These are phyloP conservation scores for Sporobolomyces phaffii DNA, from an alignment of 768 basidiomycete genomes.

Conservation along the genomic window DNA sequence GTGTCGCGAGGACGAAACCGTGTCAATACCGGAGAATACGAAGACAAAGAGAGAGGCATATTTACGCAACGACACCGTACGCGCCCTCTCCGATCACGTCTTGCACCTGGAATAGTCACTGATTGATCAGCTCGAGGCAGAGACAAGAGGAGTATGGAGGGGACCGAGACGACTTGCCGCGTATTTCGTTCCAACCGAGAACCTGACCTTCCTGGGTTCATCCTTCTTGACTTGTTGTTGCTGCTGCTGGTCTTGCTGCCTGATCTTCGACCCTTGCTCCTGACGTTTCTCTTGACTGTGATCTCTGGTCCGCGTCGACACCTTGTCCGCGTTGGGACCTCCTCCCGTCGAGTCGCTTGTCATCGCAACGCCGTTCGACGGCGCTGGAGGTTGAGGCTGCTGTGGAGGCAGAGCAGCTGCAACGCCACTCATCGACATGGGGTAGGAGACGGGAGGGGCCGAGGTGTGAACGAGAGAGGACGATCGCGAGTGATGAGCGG, in stretches of 20 bases:
- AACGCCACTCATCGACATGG: background rate
- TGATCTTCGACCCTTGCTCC: too few relatives aligned
- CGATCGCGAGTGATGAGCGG: background rate
- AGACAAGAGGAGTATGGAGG: background rate
- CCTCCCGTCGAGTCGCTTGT: too few relatives aligned
- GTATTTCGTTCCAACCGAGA: slow-evolving; percentile 32
- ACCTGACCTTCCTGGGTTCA: slow-evolving; percentile 30
- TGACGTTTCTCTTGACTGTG: background rate
- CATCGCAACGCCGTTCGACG: background rate
- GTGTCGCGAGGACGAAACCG: slow-evolving; percentile 36
- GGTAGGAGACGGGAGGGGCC: background rate
- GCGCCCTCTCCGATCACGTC: slow-evolving; percentile 69
- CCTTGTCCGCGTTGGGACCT: background rate
- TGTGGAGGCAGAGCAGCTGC: background rate
- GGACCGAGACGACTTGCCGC: slow-evolving; percentile 3
- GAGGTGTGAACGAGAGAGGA: slow-evolving; percentile 3
- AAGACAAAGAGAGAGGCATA: slow-evolving; percentile 41
- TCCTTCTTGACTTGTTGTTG: slow-evolving; percentile 12
- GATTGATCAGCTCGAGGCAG: background rate
- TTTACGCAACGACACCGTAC: slow-evolving; percentile 67
- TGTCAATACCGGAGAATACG: background rate
- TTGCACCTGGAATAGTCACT: slow-evolving; percentile 15
- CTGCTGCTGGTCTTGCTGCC: too few relatives aligned
- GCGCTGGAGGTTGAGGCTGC: background rate
- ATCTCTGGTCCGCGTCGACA: background rate